Percentiles rank a stretch among this genome's conserved stretches.
These are phyloP conservation scores for Vanrija sp. DNA, from an alignment of 1,284 basidiomycete species.

Conservation along the genomic window DNA sequence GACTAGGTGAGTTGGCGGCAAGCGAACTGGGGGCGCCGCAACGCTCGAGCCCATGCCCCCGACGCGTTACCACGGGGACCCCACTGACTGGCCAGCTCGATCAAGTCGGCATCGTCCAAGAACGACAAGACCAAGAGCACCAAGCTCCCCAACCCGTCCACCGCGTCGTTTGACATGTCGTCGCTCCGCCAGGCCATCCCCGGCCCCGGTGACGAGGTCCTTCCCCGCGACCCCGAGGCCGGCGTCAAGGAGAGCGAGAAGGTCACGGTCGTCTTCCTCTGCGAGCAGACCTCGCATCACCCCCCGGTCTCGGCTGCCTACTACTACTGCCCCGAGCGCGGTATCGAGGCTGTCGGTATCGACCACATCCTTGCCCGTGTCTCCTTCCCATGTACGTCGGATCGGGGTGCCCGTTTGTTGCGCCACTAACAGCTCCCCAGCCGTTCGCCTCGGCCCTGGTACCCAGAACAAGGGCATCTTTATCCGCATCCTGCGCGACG, in stretches of 20 bases:
- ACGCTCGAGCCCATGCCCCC: background rate
- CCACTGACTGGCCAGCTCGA: constrained; percentile 21
- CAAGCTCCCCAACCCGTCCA: background rate
- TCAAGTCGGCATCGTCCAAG: constrained; percentile 31
- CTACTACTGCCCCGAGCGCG: constrained; percentile 68
- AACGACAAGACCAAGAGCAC: background rate
- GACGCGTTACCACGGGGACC: background rate
- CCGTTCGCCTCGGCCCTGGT: constrained; percentile 77
- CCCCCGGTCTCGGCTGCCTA: constrained; percentile 89
- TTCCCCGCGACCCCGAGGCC: constrained; percentile 45
- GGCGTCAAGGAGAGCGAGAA: constrained; percentile 50
- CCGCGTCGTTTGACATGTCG: constrained; percentile 15
- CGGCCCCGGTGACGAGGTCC: constrained; percentile 44
- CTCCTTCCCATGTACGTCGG: constrained; percentile 62
- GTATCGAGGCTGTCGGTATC: constrained; percentile 65
- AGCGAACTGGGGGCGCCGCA: background rate
- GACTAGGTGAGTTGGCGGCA: background rate
- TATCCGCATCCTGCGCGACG: constrained; percentile 64
- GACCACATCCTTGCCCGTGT: constrained; percentile 93
- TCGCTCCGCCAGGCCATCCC: constrained; percentile 26
- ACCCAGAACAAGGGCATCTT: constrained; percentile 84
- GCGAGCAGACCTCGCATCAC: constrained; percentile 90
- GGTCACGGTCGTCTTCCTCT: constrained; percentile 66
- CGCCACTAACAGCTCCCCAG: constrained; percentile 16
- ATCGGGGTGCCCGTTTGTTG: background rate